These are phyloP conservation scores for Globisporangium mamillatum DNA, from an alignment of 352 stramenopile species.

Conservation along the genomic window DNA sequence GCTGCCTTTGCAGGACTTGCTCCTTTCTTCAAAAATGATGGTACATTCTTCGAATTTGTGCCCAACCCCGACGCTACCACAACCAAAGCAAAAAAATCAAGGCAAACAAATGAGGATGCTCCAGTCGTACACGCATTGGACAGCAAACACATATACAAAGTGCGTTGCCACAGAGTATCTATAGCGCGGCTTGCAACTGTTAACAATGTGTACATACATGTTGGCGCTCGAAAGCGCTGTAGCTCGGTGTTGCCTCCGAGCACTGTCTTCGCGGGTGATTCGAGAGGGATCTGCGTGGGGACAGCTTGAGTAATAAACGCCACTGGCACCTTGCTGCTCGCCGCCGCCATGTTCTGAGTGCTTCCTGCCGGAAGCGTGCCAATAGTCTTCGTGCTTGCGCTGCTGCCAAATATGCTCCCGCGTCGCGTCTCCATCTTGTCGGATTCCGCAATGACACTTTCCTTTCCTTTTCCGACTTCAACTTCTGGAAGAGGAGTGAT, in stretches of 20 bases:
- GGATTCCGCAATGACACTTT: constrained; percentile 13
- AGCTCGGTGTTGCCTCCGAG: not conserved
- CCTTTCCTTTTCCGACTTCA: constrained; percentile 13
- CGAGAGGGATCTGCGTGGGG: constrained; percentile 15
- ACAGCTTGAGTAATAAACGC: constrained; percentile 2
- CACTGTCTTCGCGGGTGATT: constrained; percentile 12
- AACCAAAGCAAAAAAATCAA: not conserved
- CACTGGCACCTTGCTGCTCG: not conserved
- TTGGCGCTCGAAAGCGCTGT: not conserved
- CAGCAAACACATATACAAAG: not conserved
- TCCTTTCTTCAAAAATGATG: not conserved
- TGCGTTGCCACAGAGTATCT: not conserved
- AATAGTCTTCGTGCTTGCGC: not conserved
- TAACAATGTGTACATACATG: not conserved
- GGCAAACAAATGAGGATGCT: not conserved
- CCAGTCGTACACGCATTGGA: not conserved
- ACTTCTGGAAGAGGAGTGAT: constrained; percentile 14
- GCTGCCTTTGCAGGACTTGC: not conserved
- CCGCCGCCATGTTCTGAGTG: not conserved
- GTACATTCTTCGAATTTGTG: not conserved
- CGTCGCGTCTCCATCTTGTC: constrained; percentile 11
- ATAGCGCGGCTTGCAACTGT: not conserved
- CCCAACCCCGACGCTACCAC: not conserved
- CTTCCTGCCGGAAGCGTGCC: not conserved
- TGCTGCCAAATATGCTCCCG: not conserved